Evolutionary conservation across 2,329 filamentous ascomycete species (phyloP), one percentile per base, ranked within the genome.

Genomic region (Penicillium olsonii): DNA sequence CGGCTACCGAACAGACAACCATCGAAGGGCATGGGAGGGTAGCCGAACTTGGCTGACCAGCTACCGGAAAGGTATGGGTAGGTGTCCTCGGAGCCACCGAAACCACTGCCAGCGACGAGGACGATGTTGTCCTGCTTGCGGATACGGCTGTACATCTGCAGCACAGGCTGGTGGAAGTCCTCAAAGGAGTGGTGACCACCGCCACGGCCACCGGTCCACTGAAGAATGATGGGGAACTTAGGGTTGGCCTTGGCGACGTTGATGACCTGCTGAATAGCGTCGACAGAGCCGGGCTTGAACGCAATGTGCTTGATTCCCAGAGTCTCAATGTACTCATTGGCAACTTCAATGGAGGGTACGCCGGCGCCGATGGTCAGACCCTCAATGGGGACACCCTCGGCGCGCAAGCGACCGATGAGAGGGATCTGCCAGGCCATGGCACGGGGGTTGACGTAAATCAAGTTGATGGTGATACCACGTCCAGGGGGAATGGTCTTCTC

Each of bases 161-260:
- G 77, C 37, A 96, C 87, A 5, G 92, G 92, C 65, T 92, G 86
- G 71, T 96, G 92, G 80, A 96, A 96, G 70, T 96, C 92, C 70
- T 96, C 92, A 55, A 87, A 95, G 1, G 91, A 96, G 76, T 96
- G 92, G 71, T 96, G 92, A 49, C 92, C 92, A 76, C 92, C 92
- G 59, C 91, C 92, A 73, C 92, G 87, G 34, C 92, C 92, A 67
- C 92, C 92, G 52, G 92, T 96, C 92, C 92, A 96, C 74, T 96
- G 92, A 54, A 96, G 77, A 45, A 96, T 84, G 44, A 96, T 83
- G n/a, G 92, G 92, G 79, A 96, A 96, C 22, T 83, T 86, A 2
- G 92, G 91, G 69, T 96, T 94, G n/a, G 90, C 89, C 74, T 89
- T 94, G 57, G 92, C 91, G 64, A 96, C 92, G 72, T 95, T 94